These are phyloP conservation scores for Aschersonia sp. DNA, from an alignment of 2,329 filamentous ascomycete species.

Conservation along the genomic window DNA sequence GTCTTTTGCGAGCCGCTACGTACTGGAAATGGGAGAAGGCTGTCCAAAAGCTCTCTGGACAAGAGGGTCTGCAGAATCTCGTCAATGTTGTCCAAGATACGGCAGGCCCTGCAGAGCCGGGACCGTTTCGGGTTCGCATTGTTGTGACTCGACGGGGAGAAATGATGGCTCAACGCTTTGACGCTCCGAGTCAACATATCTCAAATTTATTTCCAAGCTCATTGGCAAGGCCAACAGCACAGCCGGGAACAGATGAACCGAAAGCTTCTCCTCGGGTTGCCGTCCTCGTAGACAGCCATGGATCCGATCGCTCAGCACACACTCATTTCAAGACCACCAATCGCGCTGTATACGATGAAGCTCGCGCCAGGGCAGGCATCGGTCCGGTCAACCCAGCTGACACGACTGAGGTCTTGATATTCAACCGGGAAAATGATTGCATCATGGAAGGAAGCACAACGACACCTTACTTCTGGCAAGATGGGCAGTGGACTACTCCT, in stretches of 20 bases:
- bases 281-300: constrained; percentile 27
- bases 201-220: constrained; percentile 42
- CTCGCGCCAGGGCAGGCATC: constrained; percentile 48
- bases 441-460: constrained; percentile 81
- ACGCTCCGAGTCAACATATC: constrained; percentile 23
- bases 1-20: constrained; percentile 50
- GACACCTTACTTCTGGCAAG: constrained; percentile 67
- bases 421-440: constrained; percentile 42
- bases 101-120: constrained; percentile 18
- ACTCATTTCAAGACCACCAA: constrained; percentile 79
- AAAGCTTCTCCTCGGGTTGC: constrained; percentile 19
- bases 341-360: constrained; percentile 56
- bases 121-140: constrained; percentile 37
- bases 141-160: constrained; percentile 34
- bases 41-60: constrained; percentile 27
- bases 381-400: constrained; percentile 32
- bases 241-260: constrained; percentile 9
- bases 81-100: constrained; percentile 15
- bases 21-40: constrained; percentile 41
- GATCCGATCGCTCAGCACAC: constrained; percentile 39
- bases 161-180: constrained; percentile 26
- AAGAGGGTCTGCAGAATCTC: constrained; percentile 28
- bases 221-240: constrained; percentile 30
- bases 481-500: constrained; percentile 68
- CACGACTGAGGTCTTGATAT: constrained; percentile 59